Evolutionary conservation across 2,329 filamentous ascomycete species (phyloP).

Genomic region (Penicillium sp.): DNA sequence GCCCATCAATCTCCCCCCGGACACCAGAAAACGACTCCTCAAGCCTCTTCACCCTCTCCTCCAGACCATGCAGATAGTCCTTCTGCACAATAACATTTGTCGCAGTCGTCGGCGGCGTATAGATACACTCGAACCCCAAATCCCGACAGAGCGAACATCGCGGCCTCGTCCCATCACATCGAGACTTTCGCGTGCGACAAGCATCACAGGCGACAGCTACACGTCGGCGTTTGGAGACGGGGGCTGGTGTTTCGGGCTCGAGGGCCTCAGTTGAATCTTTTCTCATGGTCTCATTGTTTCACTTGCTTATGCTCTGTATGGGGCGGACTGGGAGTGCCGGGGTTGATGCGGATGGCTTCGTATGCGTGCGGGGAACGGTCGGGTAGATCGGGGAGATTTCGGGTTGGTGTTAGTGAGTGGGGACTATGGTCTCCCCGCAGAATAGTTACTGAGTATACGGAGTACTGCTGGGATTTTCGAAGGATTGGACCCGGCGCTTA

Average conservation of each 20-base stretch:
- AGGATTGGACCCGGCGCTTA: no score
- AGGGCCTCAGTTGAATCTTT: neutral
- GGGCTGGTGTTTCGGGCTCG: slow-evolving; percentile 6
- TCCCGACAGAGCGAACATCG: slow-evolving; percentile 48
- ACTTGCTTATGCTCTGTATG: neutral
- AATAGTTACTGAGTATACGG: neutral
- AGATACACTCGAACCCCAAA: slow-evolving; percentile 50
- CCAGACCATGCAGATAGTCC: slow-evolving; percentile 35
- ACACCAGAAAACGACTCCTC: slow-evolving; percentile 28
- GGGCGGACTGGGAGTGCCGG: neutral
- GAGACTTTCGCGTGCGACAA: slow-evolving; percentile 40
- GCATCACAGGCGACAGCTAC: slow-evolving; percentile 46
- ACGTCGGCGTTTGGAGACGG: slow-evolving; percentile 38
- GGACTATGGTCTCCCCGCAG: neutral
- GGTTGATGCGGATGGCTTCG: neutral
- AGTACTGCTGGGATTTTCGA: no score
- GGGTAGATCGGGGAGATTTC: neutral
- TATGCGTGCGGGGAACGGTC: slow-evolving; percentile 2
- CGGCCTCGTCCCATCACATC: slow-evolving; percentile 50
- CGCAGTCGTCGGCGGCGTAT: slow-evolving; percentile 41
- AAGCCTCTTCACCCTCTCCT: slow-evolving; percentile 32
- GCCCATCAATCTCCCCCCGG: slow-evolving; percentile 11
- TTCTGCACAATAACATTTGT: slow-evolving; percentile 48
- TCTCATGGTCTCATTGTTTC: slow-evolving; percentile 1
- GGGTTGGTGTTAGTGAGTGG: neutral